Conservation (phyloP, 2,329 filamentous ascomycete genomes). For the Lasiodiplodia hormozganensis region DNA sequence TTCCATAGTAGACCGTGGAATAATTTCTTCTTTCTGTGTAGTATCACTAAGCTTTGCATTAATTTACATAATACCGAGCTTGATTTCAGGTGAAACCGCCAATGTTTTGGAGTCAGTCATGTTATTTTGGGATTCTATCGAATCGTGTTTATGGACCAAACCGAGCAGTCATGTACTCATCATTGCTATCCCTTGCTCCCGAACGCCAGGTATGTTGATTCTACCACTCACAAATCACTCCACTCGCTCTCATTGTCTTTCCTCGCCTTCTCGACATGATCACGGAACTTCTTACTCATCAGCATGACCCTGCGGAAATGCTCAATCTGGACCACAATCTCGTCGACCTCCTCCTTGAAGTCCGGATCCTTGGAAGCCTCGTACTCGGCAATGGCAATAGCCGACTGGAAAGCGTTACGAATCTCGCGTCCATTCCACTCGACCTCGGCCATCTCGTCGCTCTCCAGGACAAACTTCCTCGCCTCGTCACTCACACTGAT, state of each 20-base stretch:
- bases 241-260: slow-evolving; percentile 25
- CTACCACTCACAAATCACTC: neutral
- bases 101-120: too few species aligned
- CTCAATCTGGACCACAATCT: neutral
- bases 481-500: slow-evolving; percentile 6
- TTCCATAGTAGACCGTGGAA: too few species aligned
- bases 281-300: slow-evolving; percentile 19
- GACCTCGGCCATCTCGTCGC: slow-evolving; percentile 3
- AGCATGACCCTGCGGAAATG: slow-evolving; percentile 25
- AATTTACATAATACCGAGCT: too few species aligned
- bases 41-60: too few species aligned
- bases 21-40: too few species aligned
- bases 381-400: slow-evolving; percentile 33
- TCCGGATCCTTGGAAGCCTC: slow-evolving; percentile 11
- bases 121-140: too few species aligned
- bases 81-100: too few species aligned
- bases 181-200: neutral
- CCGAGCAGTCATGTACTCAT: too few species aligned
- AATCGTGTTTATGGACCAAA: too few species aligned
- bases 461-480: neutral
- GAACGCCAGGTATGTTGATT: neutral
- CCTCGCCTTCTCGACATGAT: slow-evolving; percentile 16
- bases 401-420: slow-evolving; percentile 35
- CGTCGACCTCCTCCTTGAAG: neutral
- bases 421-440: slow-evolving; percentile 35